Conservation (phyloP, 1,284 basidiomycete species). For the Malassezia furfur region DNA sequence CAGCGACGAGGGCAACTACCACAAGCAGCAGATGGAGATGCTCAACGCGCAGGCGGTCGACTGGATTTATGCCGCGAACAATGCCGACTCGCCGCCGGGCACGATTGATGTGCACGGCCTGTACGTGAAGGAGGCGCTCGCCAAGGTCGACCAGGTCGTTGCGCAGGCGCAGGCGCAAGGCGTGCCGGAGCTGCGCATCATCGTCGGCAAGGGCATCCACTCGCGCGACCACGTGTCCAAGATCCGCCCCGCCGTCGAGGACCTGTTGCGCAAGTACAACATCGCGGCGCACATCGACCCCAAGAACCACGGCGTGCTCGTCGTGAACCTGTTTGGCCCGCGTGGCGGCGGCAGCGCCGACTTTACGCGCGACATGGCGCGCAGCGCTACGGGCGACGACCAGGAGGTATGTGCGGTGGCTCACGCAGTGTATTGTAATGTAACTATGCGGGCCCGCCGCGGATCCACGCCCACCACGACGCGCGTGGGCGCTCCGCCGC, state of each 20-base stretch:
- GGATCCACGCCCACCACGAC: too few species aligned
- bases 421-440: constrained; percentile 13
- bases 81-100: constrained; percentile 33
- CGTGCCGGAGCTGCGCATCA: constrained; percentile 65
- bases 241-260: constrained; percentile 84
- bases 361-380: constrained; percentile 39
- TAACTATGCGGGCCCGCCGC: not conserved
- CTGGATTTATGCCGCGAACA: constrained; percentile 65
- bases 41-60: constrained; percentile 75
- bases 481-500: too few species aligned
- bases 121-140: constrained; percentile 69
- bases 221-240: constrained; percentile 70
- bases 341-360: constrained; percentile 41
- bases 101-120: constrained; percentile 67
- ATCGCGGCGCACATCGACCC: constrained; percentile 64
- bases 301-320: constrained; percentile 70
- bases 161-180: constrained; percentile 61
- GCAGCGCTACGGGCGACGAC: constrained; percentile 29
- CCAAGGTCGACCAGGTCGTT: constrained; percentile 54
- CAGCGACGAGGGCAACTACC: constrained; percentile 69
- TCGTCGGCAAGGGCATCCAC: constrained; percentile 79
- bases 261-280: constrained; percentile 66
- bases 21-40: constrained; percentile 68
- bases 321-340: constrained; percentile 63
- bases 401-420: not conserved